These are phyloP conservation scores for Cladosporium sp. DNA, from an alignment of 2,329 filamentous ascomycete genomes.

Conservation along the genomic window DNA sequence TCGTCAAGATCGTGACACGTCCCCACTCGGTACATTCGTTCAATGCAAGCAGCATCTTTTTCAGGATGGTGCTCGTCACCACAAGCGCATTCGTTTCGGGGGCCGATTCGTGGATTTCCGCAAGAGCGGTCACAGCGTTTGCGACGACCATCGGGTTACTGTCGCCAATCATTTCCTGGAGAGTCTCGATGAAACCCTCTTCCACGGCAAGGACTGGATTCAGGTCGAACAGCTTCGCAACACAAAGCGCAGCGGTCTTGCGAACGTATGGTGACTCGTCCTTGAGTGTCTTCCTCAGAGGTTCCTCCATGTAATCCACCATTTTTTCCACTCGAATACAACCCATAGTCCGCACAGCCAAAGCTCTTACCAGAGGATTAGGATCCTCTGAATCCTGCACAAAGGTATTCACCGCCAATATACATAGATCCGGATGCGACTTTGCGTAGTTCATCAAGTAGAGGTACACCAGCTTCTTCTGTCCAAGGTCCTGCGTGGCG, in stretches of 20 bases:
- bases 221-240: constrained; percentile 94
- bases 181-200: constrained; percentile 87
- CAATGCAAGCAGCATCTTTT: constrained; percentile 92
- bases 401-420: constrained; percentile 97
- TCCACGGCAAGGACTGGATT: constrained; percentile 91
- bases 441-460: constrained; percentile 99
- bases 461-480: constrained; percentile 98
- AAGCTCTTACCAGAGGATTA: constrained; percentile 87
- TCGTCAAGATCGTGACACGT: constrained; percentile 85
- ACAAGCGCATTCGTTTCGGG: constrained; percentile 85
- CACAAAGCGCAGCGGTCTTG: constrained; percentile 96
- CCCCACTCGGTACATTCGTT: constrained; percentile 99
- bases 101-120: constrained; percentile 84
- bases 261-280: constrained; percentile 98
- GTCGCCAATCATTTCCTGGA: constrained; percentile 95
- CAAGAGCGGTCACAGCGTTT: constrained; percentile 89
- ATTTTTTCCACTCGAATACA: constrained; percentile 98
- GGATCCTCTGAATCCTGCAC: constrained; percentile 99
- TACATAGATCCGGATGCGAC: constrained; percentile 96
- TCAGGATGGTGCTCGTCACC: constrained; percentile 75
- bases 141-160: constrained; percentile 99
- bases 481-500: constrained; percentile 86
- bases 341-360: constrained; percentile 97
- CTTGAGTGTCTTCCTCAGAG: constrained; percentile 86
- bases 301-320: constrained; percentile 99